Percentiles rank a stretch among this genome's conserved stretches.
These are phyloP conservation scores for Solanum sejunctum DNA, from an alignment of 257 asterid species.

Conservation along the genomic window DNA sequence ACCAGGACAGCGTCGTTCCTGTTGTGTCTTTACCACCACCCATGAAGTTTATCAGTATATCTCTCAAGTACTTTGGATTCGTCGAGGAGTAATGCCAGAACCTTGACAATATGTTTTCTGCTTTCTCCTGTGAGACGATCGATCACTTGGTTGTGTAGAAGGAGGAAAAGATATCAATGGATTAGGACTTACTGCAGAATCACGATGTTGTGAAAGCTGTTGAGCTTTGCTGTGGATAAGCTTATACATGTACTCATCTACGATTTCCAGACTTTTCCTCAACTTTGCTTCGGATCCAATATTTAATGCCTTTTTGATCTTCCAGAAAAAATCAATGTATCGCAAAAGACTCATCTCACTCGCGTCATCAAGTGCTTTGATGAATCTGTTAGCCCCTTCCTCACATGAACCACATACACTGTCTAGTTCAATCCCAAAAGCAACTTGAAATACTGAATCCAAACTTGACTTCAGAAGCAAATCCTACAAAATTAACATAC, in stretches of 20 bases:
- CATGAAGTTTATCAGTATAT: constrained; percentile 36
- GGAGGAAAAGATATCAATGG: not conserved
- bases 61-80: constrained; percentile 39
- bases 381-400: constrained; percentile 22
- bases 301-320: constrained; percentile 32
- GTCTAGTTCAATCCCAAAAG: constrained; percentile 44
- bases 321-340: constrained; percentile 46
- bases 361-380: constrained; percentile 48
- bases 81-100: constrained; percentile 32
- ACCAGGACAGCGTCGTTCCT: constrained; percentile 43
- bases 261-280: constrained; percentile 23
- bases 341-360: constrained; percentile 34
- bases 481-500: constrained; percentile 15
- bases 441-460: constrained; percentile 50
- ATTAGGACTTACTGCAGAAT: constrained; percentile 6
- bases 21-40: not conserved
- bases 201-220: constrained; percentile 13
- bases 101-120: constrained; percentile 48
- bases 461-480: constrained; percentile 39
- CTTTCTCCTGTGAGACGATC: constrained; percentile 12
- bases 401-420: constrained; percentile 41
- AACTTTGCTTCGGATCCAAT: constrained; percentile 39
- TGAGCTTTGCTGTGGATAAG: constrained; percentile 32
- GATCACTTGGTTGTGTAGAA: not conserved
- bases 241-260: constrained; percentile 31